phyloP scores from a whole-genome alignment of 2,329 filamentous ascomycete genomes.

The Aspergillus sp. region DNA sequence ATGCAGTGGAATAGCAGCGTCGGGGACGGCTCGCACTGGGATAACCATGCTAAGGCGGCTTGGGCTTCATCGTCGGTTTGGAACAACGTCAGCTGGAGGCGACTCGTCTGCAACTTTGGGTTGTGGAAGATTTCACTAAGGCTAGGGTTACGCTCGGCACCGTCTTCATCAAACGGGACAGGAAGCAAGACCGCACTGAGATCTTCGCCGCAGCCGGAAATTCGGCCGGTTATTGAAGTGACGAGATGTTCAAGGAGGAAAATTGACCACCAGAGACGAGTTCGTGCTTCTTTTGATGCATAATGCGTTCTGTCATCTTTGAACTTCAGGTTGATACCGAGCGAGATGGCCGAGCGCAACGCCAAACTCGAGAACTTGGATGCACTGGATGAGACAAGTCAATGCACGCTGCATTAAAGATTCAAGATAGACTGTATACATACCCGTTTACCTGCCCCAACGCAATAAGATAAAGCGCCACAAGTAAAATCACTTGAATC shows the following conservation, averaged over 20 bases:
- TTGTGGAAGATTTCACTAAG: constrained; percentile 28
- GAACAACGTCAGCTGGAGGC: constrained; percentile 30
- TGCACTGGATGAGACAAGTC: constrained; percentile 26
- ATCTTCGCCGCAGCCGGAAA: constrained; percentile 37
- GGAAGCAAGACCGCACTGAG: constrained; percentile 41
- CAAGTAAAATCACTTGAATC: constrained; percentile 42
- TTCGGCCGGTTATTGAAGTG: constrained; percentile 43
- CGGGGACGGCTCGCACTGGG: constrained; percentile 25
- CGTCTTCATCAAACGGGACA: constrained; percentile 38
- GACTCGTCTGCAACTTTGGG: constrained; percentile 14
- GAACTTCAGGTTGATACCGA: constrained; percentile 44
- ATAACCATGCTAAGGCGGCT: constrained; percentile 20
- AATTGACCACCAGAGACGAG: constrained; percentile 46
- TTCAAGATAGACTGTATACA: neutral
- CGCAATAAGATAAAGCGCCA: constrained; percentile 41
- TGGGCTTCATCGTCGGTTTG: constrained; percentile 20
- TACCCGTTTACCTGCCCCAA: constrained; percentile 45
- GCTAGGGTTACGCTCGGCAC: constrained; percentile 25
- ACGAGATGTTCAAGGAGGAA: constrained; percentile 42
- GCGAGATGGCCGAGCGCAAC: constrained; percentile 38
- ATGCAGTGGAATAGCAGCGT: constrained; percentile 40
- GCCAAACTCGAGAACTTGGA: constrained; percentile 43
- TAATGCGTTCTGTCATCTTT: constrained; percentile 35
- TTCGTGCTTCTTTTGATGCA: constrained; percentile 41
- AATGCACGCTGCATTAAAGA: neutral